phyloP scores from a whole-genome alignment of 2,329 filamentous ascomycete species.

The Cordyceps cicadae region DNA sequence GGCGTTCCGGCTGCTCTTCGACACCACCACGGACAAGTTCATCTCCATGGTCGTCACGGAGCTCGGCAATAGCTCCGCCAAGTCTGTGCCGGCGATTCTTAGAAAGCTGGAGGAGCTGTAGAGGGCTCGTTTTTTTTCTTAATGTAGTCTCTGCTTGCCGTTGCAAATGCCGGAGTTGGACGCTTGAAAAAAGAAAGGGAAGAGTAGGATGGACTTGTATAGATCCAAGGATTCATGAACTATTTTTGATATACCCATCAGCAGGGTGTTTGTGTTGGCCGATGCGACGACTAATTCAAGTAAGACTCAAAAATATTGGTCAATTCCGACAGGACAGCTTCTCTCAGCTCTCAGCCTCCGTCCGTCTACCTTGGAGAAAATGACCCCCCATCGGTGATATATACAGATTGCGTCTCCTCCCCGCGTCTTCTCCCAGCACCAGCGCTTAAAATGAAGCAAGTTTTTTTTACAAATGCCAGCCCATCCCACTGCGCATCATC shows the following conservation, averaged over 20 bases:
- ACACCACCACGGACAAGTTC: constrained; percentile 81
- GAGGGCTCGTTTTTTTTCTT: not conserved
- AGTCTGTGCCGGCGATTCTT: constrained; percentile 63
- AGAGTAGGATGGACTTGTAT: not conserved
- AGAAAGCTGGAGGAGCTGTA: constrained; percentile 50
- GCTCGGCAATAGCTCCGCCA: constrained; percentile 76
- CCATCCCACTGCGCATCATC: not conserved
- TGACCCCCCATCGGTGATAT: constrained; percentile 2
- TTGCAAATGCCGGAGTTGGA: not conserved
- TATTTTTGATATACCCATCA: constrained; percentile 6
- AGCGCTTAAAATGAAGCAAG: not conserved
- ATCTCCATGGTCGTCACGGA: constrained; percentile 88
- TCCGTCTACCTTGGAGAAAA: not conserved
- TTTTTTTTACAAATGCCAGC: constrained; percentile 7
- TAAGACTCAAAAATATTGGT: not conserved
- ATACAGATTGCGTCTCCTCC: not conserved
- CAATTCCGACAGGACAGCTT: not conserved
- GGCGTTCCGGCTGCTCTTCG: constrained; percentile 66
- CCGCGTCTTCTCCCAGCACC: not conserved
- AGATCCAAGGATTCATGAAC: not conserved
- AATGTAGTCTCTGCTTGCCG: not conserved
- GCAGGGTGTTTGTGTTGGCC: not conserved
- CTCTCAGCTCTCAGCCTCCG: not conserved
- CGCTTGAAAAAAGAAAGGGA: not conserved
- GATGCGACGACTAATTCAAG: not conserved